These are phyloP conservation scores for Saccharomycodes ludwigii DNA, from an alignment of 805 yeast species.

Conservation along the genomic window DNA sequence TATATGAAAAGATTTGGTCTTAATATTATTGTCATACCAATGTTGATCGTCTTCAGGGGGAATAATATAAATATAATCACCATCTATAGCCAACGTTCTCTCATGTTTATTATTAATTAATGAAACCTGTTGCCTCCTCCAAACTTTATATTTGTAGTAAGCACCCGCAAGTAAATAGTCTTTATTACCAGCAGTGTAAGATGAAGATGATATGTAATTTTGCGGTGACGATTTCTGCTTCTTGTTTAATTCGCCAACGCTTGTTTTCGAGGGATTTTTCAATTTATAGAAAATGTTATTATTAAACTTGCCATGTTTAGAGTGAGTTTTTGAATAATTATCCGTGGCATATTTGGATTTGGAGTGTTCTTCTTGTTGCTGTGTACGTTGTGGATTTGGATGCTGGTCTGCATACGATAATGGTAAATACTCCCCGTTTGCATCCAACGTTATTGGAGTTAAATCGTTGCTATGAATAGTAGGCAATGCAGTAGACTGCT, in stretches of 20 bases:
- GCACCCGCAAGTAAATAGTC: constrained; percentile 33
- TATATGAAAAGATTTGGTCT: constrained; percentile 79
- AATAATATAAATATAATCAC: constrained; percentile 81
- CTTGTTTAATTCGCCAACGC: background rate
- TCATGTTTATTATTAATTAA: constrained; percentile 63
- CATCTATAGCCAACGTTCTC: constrained; percentile 77
- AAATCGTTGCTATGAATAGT: constrained; percentile 24
- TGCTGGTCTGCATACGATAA: background rate
- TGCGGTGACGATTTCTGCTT: background rate
- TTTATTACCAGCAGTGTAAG: constrained; percentile 8
- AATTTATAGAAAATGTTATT: background rate
- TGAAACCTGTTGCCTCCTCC: constrained; percentile 81
- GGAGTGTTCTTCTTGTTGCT: background rate
- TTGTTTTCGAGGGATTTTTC: background rate
- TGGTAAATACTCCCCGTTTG: constrained; percentile 14
- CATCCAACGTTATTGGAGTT: constrained; percentile 23
- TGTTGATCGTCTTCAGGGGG: constrained; percentile 67
- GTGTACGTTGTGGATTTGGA: background rate
- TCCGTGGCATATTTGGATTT: background rate
- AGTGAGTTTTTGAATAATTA: background rate
- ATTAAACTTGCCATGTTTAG: no score
- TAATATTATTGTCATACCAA: constrained; percentile 55
- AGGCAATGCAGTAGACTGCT: constrained; percentile 15
- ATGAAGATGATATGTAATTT: constrained; percentile 1
- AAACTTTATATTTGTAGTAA: constrained; percentile 75